A percentile compares a stretch with the other conserved stretches of the same genome.
phyloP scores from a whole-genome alignment of 768 basidiomycete species.

The Phylloporus arenicola region DNA sequence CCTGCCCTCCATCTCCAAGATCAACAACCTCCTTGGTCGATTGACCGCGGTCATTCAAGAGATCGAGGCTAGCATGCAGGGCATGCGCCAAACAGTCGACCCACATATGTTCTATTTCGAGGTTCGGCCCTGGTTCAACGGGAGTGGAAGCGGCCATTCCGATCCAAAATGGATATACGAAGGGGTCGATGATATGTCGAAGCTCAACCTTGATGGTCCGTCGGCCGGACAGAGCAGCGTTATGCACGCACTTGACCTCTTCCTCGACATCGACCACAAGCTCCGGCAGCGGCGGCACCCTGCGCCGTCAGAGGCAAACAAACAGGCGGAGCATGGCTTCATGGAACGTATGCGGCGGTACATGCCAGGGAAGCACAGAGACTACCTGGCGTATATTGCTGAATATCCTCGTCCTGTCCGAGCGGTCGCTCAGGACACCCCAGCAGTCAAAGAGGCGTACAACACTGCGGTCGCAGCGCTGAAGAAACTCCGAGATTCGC shows the following conservation, averaged over 20 bases:
- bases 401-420: conserved; percentile 57
- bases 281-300: conserved; percentile 67
- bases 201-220: conserved; percentile 75
- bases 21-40: conserved; percentile 65
- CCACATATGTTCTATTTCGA: conserved; percentile 87
- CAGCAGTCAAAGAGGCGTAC: conserved; percentile 66
- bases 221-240: conserved; percentile 92
- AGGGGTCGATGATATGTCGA: conserved; percentile 54
- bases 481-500: conserved; percentile 78
- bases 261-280: conserved; percentile 85
- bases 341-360: conserved; percentile 92
- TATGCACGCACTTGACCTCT: conserved; percentile 81
- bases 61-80: conserved; percentile 63
- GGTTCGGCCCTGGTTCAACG: conserved; percentile 90
- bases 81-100: conserved; percentile 66
- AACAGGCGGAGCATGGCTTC: conserved; percentile 67
- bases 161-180: conserved; percentile 70
- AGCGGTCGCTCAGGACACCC: conserved; percentile 50
- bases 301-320: conserved; percentile 58
- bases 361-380: conserved; percentile 90
- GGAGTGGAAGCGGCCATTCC: conserved; percentile 55
- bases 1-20: conserved; percentile 55
- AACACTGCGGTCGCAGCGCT: conserved; percentile 73
- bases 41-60: conserved; percentile 68
- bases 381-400: conserved; percentile 70